Base-by-base conservation (phyloP, 2,329 filamentous ascomycete species). In the Penicillium sp. region DNA sequence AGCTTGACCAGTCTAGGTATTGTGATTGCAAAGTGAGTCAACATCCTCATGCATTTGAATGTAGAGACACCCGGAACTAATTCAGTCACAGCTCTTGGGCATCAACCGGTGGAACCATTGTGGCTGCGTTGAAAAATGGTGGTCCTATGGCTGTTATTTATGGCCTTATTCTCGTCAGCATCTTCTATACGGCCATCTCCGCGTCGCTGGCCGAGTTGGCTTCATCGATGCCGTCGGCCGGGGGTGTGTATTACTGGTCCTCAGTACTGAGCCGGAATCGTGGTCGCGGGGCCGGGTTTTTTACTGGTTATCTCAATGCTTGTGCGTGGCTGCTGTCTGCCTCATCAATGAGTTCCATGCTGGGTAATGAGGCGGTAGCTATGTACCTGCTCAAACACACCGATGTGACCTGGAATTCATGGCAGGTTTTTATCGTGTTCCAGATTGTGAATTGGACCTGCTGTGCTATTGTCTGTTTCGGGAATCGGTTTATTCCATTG, bases 101-200 rank as follows among this genome's bases (percentile, higher is more conserved):
- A 31, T 81, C 83, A 4, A 72, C 85, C n/a, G 85, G 83, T 19
- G 84, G 84, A 3, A 85, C 83, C 0, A 74, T 74, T 35, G 75
- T 80, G 13, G 75, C 83, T 29, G 80, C 82, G 27, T 80, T 85
- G 49, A 80, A 80, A 65, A 85, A 87, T 72, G 84, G 85, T 42
- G 85, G 85, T 0, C 82, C 84, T 0, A 83, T 85, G 7, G 83
- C 83, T 0, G 81, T 86, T 0, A 65, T 87, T 0, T 87, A 85
- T 67, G 83, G 85, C 60, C 82, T 86, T n/a, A 67, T 77, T 37
- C 62, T 71, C 2, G 74, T 74, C 37, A 74, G 70, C 26, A 59
- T 77, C 14, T 84, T 83, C 62, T 86, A 85, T 69, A 80, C 79
- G 63, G 70, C 79, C 33, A 78, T 86, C 25, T 81, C 81, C 0